phyloP scores from a whole-genome alignment of 192 early-diverging fungal species.

The Podila minutissima region DNA sequence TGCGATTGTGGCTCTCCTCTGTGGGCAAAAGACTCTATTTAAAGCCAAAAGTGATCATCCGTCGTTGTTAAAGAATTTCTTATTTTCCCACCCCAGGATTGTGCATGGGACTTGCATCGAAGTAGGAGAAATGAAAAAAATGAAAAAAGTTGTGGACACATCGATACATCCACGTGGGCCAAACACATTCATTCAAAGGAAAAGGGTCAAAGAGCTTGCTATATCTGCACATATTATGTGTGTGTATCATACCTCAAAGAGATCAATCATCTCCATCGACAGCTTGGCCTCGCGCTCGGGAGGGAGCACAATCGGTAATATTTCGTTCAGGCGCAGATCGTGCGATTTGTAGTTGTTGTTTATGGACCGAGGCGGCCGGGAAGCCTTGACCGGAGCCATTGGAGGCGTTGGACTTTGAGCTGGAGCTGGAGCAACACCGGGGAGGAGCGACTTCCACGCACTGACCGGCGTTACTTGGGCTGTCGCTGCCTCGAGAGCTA shows the following conservation, averaged over 20 bases:
- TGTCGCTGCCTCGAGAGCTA: not conserved
- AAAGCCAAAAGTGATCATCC: not conserved
- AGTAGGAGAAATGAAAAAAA: not conserved
- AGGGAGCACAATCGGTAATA: slow-evolving; percentile 34
- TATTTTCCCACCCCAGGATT: not conserved
- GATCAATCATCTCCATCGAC: slow-evolving; percentile 67
- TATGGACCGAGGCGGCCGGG: not conserved
- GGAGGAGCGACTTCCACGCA: not conserved
- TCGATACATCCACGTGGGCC: not conserved
- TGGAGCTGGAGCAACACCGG: not conserved
- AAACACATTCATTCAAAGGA: slow-evolving; percentile 1
- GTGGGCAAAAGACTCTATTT: slow-evolving; percentile 67
- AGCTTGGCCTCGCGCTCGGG: slow-evolving; percentile 55
- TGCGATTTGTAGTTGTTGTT: not conserved
- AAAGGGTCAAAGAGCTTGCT: not conserved
- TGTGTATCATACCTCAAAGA: slow-evolving; percentile 55
- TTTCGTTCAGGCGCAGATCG: slow-evolving; percentile 20
- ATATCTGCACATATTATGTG: not conserved
- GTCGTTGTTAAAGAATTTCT: not conserved
- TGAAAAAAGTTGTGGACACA: not conserved
- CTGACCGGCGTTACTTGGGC: not conserved
- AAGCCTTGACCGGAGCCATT: not conserved
- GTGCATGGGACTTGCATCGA: not conserved
- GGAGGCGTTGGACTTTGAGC: not conserved
- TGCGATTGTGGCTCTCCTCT: slow-evolving; percentile 70